Evolutionary conservation across 2,329 filamentous ascomycete genomes (phyloP), one percentile per base, ranked within the genome.

Genomic region (Westerdykella aurantiaca): DNA sequence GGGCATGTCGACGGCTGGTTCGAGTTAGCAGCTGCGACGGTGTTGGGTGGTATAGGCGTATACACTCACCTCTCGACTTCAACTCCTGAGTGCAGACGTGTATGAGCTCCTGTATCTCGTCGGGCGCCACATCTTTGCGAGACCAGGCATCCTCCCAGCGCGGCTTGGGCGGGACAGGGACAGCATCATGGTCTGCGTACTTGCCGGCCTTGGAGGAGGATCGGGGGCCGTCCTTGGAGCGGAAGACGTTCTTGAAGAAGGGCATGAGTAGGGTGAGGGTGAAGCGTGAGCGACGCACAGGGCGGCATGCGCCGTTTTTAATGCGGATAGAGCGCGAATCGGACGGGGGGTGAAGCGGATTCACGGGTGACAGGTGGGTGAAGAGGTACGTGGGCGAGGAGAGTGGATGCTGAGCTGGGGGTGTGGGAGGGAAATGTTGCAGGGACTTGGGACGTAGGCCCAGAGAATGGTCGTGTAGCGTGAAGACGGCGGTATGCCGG

Each of bases 21-120:
- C 53, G 41, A 48, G 64, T 52, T 43, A 57, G 51, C 43, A 46
- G 45, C 37, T 39, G 41, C 35, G 12, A 10, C 25, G 3, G 18
- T n/a, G 2, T 6, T 31, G 9, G 12, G 6, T 5, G 33, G 6
- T 25, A 40, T 37, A 38, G 42, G 31, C 45, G 21, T 31, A 39
- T 33, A 39, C 11, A 56, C 58, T 57, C 81, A 95, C 91, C 91
- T 86, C 90, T 81, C 48, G 86, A 85, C 73, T 97, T 98, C 68
- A 98, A 80, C 72, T 98, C 93, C 44, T 83, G 78, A 10, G 90
- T 94, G 72, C 89, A 96, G 53, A 83, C 81, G 63, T 83, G 80
- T 41, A 97, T 75, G 50, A 98, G 73, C 63, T 95, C 89, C 59
- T 90, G 84, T 38, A 98, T 83, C 71, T 98, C 93, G 54, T 95